Base-by-base conservation (phyloP, 108 stramenopile genomes). In the Aurantiochytrium sp. region DNA sequence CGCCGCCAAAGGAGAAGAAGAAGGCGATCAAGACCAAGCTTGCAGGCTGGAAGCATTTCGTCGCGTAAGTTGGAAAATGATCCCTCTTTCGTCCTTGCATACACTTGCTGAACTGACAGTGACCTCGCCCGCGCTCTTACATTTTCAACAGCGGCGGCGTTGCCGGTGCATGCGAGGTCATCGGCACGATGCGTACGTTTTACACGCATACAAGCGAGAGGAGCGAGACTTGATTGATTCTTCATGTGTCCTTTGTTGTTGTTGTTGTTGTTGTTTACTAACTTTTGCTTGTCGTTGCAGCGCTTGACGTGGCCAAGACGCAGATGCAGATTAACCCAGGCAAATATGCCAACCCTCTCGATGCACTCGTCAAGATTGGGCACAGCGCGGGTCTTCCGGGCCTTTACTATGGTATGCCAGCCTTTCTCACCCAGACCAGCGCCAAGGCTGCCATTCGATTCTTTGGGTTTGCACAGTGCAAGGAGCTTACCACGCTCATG, bases 11-110 rank as follows among this genome's bases (percentile, higher is more conserved):
- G 45, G 76, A 25, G 76, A 53, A 53, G 49, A 53, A 83, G 51
- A 83, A 83, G 76, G 49, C 76, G 16, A 4, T 25, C 23, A 83
- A 83, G 76, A 83, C 51, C 51, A 83, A 83, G 51, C 51, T 83
- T 12, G 76, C 76, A 35, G 76, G 76, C 12, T 83, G 76, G 76
- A 83, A 83, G 76, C 76, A 83, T 23, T 83, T 83, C 23, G 76
- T 35, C 19, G 76, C 76, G 76, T 83, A 83, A 83, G 76, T 83
- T 4, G 10, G 0, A 35, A 2, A 35, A 35, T 2, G 35, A 35
- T 35, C 19, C 23, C 23, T 18, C 16, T 59, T 59, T n/a, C 59
- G 59, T 42, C 23, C 35, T 72, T 29, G 72, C 1, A 72, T 72
- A 23, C 3, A 72, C 23, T 72, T 23, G 18, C 59, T 23, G 59